Base-by-base conservation (phyloP, 2,329 filamentous ascomycete species). In the Aspergillus oerlinghausenensis region DNA sequence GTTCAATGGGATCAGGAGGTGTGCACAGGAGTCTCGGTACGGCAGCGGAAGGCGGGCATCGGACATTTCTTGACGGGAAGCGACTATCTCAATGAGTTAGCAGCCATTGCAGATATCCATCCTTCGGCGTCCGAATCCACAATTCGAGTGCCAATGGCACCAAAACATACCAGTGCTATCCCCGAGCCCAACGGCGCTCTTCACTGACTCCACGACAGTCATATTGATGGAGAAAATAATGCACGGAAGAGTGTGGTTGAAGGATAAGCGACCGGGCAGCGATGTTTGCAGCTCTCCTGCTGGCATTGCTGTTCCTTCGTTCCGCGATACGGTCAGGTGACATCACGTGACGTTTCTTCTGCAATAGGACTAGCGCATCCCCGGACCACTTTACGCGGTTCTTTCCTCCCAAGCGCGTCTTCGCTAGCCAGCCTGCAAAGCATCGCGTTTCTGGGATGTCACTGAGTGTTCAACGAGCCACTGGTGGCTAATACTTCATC, bases 21-120 rank as follows among this genome's bases (percentile, higher is more conserved):
- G 87, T 61, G 92, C 94, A 80, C 94, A 99, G 79, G 88, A 92
- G 79, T 99, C 94, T 74, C 94, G 86, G 84, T 99, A 99, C 68
- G 89, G 83, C 54, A 97, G 78, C 11, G 94, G 93, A 52, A 97
- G 84, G 71, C 85, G 88, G 65, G 92, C 92, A 70, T 91, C 90
- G 72, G 90, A 88, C 93, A 97, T 97, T 77, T 94, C 89, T 81
- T 95, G 88, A 77, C 91, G 86, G 60, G 68, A 65, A 51, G 70
- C 70, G 69, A 64, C 62, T 65, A 55, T 52, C 61, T 62, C 25
- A 40, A 45, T 45, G 45, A 49, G 60, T 63, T 50, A 65, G 55
- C 57, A 45, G 48, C 40, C 35, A 19, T 25, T 56, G 52, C 50
- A 45, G 54, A 45, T 48, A 42, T 53, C 52, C 51, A 49, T 57